These are phyloP conservation scores for Fusarium subtropicale DNA, from an alignment of 2,329 filamentous ascomycete genomes.

Conservation along the genomic window DNA sequence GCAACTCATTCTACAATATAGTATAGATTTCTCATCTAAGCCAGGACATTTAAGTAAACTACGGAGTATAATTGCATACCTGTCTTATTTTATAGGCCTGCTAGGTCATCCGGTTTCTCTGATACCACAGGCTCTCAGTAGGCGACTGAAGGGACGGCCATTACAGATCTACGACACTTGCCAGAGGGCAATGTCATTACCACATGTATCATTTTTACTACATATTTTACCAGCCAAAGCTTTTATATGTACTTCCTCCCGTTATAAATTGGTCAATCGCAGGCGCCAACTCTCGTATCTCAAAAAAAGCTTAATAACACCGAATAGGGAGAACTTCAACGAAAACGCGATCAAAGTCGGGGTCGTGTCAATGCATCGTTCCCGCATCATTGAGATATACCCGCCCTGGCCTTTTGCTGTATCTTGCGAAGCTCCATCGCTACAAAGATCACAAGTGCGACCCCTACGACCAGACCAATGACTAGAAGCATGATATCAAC, in stretches of 20 bases:
- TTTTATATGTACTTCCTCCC: neutral
- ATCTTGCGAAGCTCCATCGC: constrained; percentile 54
- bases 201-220: neutral
- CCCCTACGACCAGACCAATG: constrained; percentile 72
- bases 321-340: neutral
- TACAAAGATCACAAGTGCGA: constrained; percentile 75
- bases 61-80: too few species aligned
- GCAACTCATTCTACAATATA: too few species aligned
- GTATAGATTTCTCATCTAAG: too few species aligned
- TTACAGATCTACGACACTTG: neutral
- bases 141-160: neutral
- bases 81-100: too few species aligned
- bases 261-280: neutral
- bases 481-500: constrained; percentile 77
- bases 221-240: neutral
- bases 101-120: neutral
- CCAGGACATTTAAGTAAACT: too few species aligned
- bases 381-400: constrained; percentile 28
- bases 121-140: neutral
- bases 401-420: constrained; percentile 46
- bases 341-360: neutral
- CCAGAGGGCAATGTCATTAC: neutral
- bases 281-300: neutral
- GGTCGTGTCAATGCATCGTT: too few species aligned
- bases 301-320: neutral